Base-by-base conservation (phyloP, 1,284 basidiomycete genomes). In the Macrocystidia cucumis region DNA sequence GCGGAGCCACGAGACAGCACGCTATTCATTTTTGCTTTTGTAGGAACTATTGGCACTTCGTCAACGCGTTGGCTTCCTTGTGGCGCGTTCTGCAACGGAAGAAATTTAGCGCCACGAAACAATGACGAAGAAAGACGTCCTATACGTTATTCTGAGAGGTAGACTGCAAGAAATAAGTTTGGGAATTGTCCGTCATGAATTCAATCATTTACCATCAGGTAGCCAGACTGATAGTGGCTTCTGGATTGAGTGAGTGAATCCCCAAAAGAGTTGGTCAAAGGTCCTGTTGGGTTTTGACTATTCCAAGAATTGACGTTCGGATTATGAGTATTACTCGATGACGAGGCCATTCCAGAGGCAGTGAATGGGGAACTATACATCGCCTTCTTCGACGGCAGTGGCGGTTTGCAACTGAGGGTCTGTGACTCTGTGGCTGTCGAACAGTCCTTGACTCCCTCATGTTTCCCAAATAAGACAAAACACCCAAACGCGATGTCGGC, bases 21-120 rank as follows among this genome's bases (percentile, higher is more conserved):
- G 34, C 77, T 68, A 49, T 77, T 83, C 61, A 85, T 69, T 52
- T 86, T 85, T 13, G 83, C 83, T 51, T 85, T 83, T 0, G 80
- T 85, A 39, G 69, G 75, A 9, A 86, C 75, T 8, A 80, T 65
- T 5, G 81, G 79, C 28, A 71, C 63, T 38, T 86, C 82, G 41
- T 84, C 79, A 5, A 68, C 61, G 18, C 80, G 71, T 47, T 74
- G 72, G 35, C 62, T 66, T n/a, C 67, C 69, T 45, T 72, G 74
- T 3, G 74, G 72, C 13, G 68, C 56, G 25, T 63, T 60, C 77
- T 81, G 40, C 23, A 31, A 16, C 30, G 25, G 40, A 38, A 30
- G 12, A 32, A 39, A 21, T 16, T 18, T 22, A 12, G 23, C 25
- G 20, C 32, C 13, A 7, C 28, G 22, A 29, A 38, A 25, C 7